These are phyloP conservation scores for Diutina scorzettiae DNA, from an alignment of 1,139 yeast species.

Conservation along the genomic window DNA sequence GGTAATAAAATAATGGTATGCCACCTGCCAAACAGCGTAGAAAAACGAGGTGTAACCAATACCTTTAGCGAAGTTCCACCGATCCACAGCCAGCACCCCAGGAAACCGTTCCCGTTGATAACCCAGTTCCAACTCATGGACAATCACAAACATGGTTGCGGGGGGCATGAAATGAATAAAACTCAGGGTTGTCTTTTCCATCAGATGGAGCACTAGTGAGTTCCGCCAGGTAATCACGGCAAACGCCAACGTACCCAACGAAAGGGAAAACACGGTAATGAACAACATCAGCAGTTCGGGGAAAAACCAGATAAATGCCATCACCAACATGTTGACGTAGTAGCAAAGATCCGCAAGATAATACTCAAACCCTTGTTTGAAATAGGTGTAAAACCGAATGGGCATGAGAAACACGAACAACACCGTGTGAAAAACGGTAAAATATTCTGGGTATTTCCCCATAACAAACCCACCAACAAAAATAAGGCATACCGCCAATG, in stretches of 20 bases:
- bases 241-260: constrained; percentile 83
- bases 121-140: constrained; percentile 59
- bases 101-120: constrained; percentile 55
- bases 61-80: constrained; percentile 66
- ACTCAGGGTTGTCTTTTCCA: constrained; percentile 88
- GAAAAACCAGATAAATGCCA: constrained; percentile 70
- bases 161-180: constrained; percentile 92
- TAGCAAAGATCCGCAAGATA: constrained; percentile 90
- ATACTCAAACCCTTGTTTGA: constrained; percentile 69
- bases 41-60: constrained; percentile 71
- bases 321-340: constrained; percentile 64
- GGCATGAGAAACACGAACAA: constrained; percentile 65
- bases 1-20: constrained; percentile 87
- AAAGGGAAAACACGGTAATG: constrained; percentile 73
- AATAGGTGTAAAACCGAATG: constrained; percentile 71
- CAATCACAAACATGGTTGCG: constrained; percentile 73
- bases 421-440: constrained; percentile 65
- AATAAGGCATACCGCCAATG: constrained; percentile 56
- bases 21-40: constrained; percentile 84
- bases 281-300: constrained; percentile 65
- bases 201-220: constrained; percentile 80
- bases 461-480: constrained; percentile 66
- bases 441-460: constrained; percentile 65
- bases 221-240: constrained; percentile 97
- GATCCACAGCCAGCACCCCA: constrained; percentile 56